Percentiles rank a stretch among this genome's conserved stretches.
These are phyloP conservation scores for Sarocladium brachiariae DNA, from an alignment of 2,329 filamentous ascomycete species.

Conservation along the genomic window DNA sequence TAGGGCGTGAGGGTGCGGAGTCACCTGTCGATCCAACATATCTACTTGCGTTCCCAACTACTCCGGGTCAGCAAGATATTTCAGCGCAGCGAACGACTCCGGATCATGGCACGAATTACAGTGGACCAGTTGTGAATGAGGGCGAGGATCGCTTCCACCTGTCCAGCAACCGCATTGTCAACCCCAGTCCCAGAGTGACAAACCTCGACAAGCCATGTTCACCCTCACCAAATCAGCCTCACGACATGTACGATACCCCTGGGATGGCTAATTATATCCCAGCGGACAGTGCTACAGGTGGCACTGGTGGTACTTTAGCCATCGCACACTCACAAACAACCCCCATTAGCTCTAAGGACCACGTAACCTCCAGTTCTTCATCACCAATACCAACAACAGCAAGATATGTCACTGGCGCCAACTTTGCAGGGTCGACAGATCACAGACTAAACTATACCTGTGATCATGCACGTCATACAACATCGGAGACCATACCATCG, in stretches of 20 bases:
- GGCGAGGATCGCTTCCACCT: conserved; percentile 9
- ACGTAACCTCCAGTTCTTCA: not conserved
- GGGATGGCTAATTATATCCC: conserved; percentile 12
- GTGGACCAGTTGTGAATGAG: not conserved
- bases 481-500: not conserved
- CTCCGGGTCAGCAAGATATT: not conserved
- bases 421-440: not conserved
- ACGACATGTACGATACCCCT: not conserved
- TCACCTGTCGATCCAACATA: conserved; percentile 15
- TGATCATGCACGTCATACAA: not conserved
- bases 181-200: conserved; percentile 13
- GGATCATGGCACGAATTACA: not conserved
- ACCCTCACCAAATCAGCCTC: not conserved
- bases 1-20: conserved; percentile 9
- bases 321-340: not conserved
- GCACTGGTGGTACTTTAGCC: conserved; percentile 1
- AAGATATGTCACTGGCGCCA: not conserved
- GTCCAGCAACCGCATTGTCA: conserved; percentile 15
- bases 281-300: conserved; percentile 8
- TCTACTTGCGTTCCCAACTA: not conserved
- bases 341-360: not conserved
- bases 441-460: not conserved
- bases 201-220: not conserved
- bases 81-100: not conserved
- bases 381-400: not conserved